Conservation (phyloP, 2,329 filamentous ascomycete genomes). For the Xylaria sp. region DNA sequence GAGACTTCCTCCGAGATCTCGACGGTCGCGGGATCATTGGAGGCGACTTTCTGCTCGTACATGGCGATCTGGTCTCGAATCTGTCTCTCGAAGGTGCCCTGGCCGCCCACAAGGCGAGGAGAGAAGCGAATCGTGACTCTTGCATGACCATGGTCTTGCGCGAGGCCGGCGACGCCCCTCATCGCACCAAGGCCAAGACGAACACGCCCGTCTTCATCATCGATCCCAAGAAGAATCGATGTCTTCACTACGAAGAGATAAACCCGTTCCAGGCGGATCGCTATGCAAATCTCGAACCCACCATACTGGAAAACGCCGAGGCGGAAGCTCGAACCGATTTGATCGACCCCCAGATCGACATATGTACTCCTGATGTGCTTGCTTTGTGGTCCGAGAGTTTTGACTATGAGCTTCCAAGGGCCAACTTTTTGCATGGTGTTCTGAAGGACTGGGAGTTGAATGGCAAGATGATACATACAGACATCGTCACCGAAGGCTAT, state of each 20-base stretch:
- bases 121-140: conserved; percentile 87
- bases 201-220: conserved; percentile 87
- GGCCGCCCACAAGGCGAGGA: conserved; percentile 80
- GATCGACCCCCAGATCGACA: conserved; percentile 94
- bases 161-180: conserved; percentile 74
- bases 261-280: conserved; percentile 73
- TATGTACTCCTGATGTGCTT: conserved; percentile 94
- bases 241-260: conserved; percentile 95
- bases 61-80: conserved; percentile 93
- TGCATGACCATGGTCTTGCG: conserved; percentile 97
- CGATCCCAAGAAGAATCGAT: conserved; percentile 81
- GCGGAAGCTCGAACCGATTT: conserved; percentile 88
- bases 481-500: conserved; percentile 85
- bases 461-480: conserved; percentile 93
- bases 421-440: conserved; percentile 90
- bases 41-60: conserved; percentile 91
- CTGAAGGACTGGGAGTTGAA: conserved; percentile 97
- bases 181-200: conserved; percentile 80
- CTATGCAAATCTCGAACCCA: conserved; percentile 78
- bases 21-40: conserved; percentile 86
- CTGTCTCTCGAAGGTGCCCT: conserved; percentile 84
- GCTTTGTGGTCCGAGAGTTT: conserved; percentile 98
- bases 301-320: conserved; percentile 78
- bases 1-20: conserved; percentile 93
- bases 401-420: conserved; percentile 90